Base-by-base conservation (phyloP, 176 grass and related monocot species). In the Poa annua region DNA sequence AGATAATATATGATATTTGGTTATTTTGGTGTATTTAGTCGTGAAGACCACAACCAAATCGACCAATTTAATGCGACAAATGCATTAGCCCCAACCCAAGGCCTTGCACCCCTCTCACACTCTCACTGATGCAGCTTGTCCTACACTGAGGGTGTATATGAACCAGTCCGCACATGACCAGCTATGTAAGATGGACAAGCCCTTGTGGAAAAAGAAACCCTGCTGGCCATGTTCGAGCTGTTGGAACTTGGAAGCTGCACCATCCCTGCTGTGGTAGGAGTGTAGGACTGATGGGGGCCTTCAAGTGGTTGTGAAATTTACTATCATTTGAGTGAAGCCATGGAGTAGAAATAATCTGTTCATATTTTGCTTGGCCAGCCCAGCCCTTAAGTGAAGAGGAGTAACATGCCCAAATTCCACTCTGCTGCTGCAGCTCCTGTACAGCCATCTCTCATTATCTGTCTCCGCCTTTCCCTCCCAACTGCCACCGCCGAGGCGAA, bases 21-120 rank as follows among this genome's bases (percentile, higher is more conserved):
- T 69, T 69, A 21, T 12, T 69, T 69, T 69, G 35, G 66, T 41
- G 9, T 38, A 39, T 69, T 69, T 69, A 69, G 41, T 69, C 15
- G 1, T n/a, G 3, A 64, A 64, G 61, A 17, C 60, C 25, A 3
- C 60, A 63, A 26, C 5, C 26, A 32, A 63, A 1, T 63, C 6
- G 26, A 64, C 61, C 61, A 64, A 63, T 63, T 13, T 63, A 20
- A 11, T 69, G 10, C 36, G 10, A 20, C 4, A 69, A 41, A 41
- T 39, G 35, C 36, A 39, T 68, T 69, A 39, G 65, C 65, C 34
- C 34, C n/a, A 8, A 69, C 35, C 34, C 65, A 39, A 5, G 34
- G 65, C 35, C 65, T 67, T 41, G 66, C 17, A 68, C 35, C 34
- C 8, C 65, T 68, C 1, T 38, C 34, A 39, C 34, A 3, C 65